These are phyloP conservation scores for Monilinia polystroma DNA, from an alignment of 2,329 filamentous ascomycete genomes.

Conservation along the genomic window DNA sequence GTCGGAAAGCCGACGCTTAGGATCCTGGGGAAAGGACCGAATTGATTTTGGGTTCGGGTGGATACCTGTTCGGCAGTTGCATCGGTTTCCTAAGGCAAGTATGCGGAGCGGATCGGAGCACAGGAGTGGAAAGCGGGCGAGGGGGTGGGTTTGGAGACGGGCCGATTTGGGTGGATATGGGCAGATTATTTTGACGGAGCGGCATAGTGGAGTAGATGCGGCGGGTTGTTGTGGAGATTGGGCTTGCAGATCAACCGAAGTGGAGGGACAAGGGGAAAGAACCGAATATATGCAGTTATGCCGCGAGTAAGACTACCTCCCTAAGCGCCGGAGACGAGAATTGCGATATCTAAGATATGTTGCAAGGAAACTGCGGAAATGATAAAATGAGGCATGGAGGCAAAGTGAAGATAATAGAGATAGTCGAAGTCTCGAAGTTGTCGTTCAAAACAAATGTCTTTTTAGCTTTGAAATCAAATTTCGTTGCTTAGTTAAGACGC, in stretches of 20 bases:
- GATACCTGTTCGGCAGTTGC: not conserved
- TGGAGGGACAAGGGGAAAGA: constrained; percentile 12
- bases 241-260: not conserved
- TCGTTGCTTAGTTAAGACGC: not conserved
- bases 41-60: not conserved
- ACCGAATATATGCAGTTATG: not conserved
- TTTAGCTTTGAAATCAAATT: not conserved
- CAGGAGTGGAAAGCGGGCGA: constrained; percentile 1
- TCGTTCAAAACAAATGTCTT: not conserved
- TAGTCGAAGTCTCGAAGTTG: not conserved
- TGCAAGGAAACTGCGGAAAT: not conserved
- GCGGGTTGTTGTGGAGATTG: not conserved
- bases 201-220: not conserved
- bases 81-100: not conserved
- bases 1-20: not conserved
- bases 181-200: not conserved
- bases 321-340: too few relatives aligned
- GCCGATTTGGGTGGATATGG: constrained; percentile 1
- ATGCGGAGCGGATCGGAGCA: constrained; percentile 5
- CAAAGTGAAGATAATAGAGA: not conserved
- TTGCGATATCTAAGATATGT: not conserved
- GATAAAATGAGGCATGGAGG: not conserved
- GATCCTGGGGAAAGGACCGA: constrained; percentile 10
- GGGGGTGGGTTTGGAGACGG: not conserved
- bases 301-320: not conserved